Evolutionary conservation across 257 asterid species (phyloP), one percentile per base, ranked within the genome.

Genomic region (Solanum tacnaense): DNA sequence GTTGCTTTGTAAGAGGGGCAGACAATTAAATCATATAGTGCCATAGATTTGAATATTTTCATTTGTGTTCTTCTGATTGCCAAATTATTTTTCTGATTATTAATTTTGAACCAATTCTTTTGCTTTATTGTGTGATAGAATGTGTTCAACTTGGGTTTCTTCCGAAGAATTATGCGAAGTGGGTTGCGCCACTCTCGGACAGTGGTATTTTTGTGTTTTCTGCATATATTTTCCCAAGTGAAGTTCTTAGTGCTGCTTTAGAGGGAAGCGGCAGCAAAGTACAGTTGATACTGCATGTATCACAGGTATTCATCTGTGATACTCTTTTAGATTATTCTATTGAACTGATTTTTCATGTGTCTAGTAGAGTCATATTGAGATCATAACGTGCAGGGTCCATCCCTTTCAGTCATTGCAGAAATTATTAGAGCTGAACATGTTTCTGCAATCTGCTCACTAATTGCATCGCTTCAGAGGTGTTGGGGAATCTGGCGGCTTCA

Each of bases 121-220:
- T 82, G 70, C 70, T 52, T 82, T 82, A 29, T 71, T 71, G 46
- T 71, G 88, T 41, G 41, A 82, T 88, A 95, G 98, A 93, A 92
- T 92, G 86, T 82, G 91, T 96, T 78, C 98, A 96, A 89, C 93
- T 96, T 88, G 99, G 98, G 38, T 96, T 96, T 92, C 95, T 95
- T 84, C 98, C 98, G 3, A 92, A 93, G 90, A 90, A 89, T 91
- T 68, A 93, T 83, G 99, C 96, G 75, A 93, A 92, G 92, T 96
- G 98, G 98, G 97, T 95, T 62, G 96, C 98, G 88, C 95, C 96
- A 88, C 94, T 95, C n/a, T 91, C 96, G 29, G 98, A 95, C 90
- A 88, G 39, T 71, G 97, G 95, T 87, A 90, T 92, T 84, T 94
- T 96, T 88, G 91, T 95, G 75, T 96, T 96, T 92, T 94, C 99